A percentile compares a stretch with the other conserved stretches of the same genome.
Evolutionary conservation across 2,329 filamentous ascomycete species (phyloP).

Genomic region (Fusarium napiforme): DNA sequence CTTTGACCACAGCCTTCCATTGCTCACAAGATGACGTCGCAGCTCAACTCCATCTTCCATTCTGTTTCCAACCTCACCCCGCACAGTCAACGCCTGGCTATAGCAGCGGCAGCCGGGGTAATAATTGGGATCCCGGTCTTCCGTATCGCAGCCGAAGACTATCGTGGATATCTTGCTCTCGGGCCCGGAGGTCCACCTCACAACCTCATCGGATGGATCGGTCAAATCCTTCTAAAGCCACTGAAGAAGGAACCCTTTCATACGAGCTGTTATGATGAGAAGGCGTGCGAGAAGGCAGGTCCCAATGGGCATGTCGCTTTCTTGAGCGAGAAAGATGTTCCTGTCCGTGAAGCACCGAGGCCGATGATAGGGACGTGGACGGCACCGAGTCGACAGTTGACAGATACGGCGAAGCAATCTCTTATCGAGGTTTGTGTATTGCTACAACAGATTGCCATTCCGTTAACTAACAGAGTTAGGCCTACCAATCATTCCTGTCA

Average conservation of each 20-base stretch:
- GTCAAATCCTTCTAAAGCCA: conserved; percentile 21
- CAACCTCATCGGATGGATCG: conserved; percentile 27
- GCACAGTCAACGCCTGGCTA: conserved; percentile 3
- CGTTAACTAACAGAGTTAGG: not conserved
- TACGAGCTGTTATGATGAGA: conserved; percentile 16
- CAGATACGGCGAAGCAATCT: not conserved
- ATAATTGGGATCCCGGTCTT: conserved; percentile 17
- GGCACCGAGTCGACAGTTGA: conserved; percentile 31
- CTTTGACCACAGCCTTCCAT: not conserved
- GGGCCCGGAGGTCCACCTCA: conserved; percentile 22
- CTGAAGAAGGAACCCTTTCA: conserved; percentile 22
- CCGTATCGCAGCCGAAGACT: conserved; percentile 15
- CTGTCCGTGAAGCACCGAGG: conserved; percentile 17
- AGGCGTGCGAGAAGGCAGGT: not conserved
- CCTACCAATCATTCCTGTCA: conserved; percentile 24
- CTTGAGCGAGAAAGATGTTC: conserved; percentile 20
- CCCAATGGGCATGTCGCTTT: conserved; percentile 21
- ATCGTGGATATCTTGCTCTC: conserved; percentile 27
- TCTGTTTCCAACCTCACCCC: not conserved
- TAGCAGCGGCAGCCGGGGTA: not conserved
- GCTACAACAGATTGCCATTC: rapidly evolving
- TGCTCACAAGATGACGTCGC: conserved; percentile 16
- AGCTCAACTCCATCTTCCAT: conserved; percentile 1
- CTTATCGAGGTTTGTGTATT: not conserved
- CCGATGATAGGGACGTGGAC: conserved; percentile 25